Base-by-base conservation (phyloP, 1,284 basidiomycete species). In the Polyporus tsugae region DNA sequence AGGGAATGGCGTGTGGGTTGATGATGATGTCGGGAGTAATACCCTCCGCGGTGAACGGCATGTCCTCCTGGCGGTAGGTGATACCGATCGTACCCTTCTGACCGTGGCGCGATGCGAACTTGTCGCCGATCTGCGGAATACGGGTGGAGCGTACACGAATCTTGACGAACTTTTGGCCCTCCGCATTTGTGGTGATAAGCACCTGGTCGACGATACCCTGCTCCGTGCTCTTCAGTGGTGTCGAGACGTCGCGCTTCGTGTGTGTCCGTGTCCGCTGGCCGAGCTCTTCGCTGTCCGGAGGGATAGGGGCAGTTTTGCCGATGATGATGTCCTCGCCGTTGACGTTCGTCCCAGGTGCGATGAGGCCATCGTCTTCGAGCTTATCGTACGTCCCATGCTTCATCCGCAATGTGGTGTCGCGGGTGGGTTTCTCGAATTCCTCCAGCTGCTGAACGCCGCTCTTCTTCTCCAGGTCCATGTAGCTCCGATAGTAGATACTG, bases 81-180 rank as follows among this genome's bases (percentile, higher is more conserved):
- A 99, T 98, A 82, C 97, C 97, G 73, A 99, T 97, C 1, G 97
- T 99, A 83, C 98, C 97, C 85, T 99, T 99, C 83, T 99, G 97
- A 78, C 98, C 98, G 80, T 99, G 98, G 78, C 97, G 94, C 67
- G 97, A 99, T 6, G 97, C 98, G 78, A 99, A 99, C 84, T 99
- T 99, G 87, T 99, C 97, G 59, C 97, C 97, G 65, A 94, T 98
- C 82, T 99, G 96, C 52, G 97, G 97, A 63, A 99, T 90, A 85
- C 97, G 94, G 10, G 96, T 97, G 4, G 97, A 95, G 55, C 98
- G 89, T 46, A 99, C 94, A 63, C 98, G 94, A 71, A 99, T 95
- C 85, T 99, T 99, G 81, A 99, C 97, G 77, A 99, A 99, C 80
- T 98, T 99, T 79, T 96, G 91, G 3, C 97, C 97, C 72, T 99